These are phyloP conservation scores for Babesia caballi DNA, from an alignment of 169 alveolate species.

Conservation along the genomic window DNA sequence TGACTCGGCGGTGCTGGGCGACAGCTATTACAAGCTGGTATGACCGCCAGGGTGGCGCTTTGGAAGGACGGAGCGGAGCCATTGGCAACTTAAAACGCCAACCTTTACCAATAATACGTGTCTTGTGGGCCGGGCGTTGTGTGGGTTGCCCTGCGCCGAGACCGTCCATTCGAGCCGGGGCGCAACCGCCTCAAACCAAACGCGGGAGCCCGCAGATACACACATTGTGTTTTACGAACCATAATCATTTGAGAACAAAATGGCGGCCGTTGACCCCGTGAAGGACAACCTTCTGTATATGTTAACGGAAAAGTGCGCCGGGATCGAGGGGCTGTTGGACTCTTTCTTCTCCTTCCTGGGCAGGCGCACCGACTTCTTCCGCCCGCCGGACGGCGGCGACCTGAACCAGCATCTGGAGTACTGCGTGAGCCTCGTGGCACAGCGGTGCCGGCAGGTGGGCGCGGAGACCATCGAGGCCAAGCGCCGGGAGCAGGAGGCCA, in stretches of 20 bases:
- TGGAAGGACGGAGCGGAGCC: neutral
- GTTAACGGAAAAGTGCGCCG: conserved; percentile 89
- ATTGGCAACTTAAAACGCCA: neutral
- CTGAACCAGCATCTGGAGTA: conserved; percentile 71
- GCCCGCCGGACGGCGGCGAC: conserved; percentile 71
- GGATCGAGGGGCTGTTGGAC: conserved; percentile 90
- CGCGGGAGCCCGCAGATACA: too few species aligned
- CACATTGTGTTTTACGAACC: neutral
- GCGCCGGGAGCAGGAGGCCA: conserved; percentile 22
- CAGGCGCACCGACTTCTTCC: conserved; percentile 93
- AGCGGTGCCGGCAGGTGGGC: conserved; percentile 44
- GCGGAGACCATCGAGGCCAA: conserved; percentile 22
- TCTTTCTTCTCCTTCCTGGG: conserved; percentile 91
- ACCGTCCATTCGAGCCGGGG: too few species aligned
- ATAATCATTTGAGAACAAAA: conserved; percentile 8
- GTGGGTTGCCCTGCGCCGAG: too few species aligned
- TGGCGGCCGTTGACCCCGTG: conserved; percentile 55
- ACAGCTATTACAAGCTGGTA: conserved; percentile 18
- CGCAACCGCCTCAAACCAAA: too few species aligned
- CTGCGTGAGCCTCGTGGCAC: conserved; percentile 46
- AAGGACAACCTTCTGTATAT: conserved; percentile 86
- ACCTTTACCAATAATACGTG: neutral
- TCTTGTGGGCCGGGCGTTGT: too few species aligned
- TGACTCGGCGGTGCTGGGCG: conserved; percentile 5
- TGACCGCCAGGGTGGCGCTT: neutral